Conservation (phyloP, 305 asterid genomes). For the Solanum hybrid region DNA sequence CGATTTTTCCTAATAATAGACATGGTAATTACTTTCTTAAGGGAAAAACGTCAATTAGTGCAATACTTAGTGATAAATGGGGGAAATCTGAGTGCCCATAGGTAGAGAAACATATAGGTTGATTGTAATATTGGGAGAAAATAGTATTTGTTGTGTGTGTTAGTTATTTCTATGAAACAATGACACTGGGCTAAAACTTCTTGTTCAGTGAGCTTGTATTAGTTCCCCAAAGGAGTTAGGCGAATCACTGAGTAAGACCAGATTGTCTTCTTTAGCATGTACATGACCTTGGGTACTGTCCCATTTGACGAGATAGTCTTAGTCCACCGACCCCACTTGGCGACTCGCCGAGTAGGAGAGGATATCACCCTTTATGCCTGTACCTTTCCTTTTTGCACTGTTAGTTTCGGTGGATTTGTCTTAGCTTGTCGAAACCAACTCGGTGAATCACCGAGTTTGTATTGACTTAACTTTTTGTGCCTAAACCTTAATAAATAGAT, state of each 20-base stretch:
- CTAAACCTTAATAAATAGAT: background rate
- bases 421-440: background rate
- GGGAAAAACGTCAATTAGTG: background rate
- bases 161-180: background rate
- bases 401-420: background rate
- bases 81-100: background rate
- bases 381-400: background rate
- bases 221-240: background rate
- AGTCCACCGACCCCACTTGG: background rate
- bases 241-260: background rate
- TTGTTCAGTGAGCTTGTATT: background rate
- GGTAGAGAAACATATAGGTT: background rate
- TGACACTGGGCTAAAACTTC: background rate
- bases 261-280: background rate
- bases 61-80: background rate
- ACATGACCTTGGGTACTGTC: background rate
- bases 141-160: background rate
- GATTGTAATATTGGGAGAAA: background rate
- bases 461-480: background rate
- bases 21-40: background rate
- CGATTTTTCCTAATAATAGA: background rate
- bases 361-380: background rate
- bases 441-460: background rate
- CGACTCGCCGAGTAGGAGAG: background rate
- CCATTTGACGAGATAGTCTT: background rate